Evolutionary conservation across 345 rosid species (phyloP).

Genomic region (Brassica rapa): DNA sequence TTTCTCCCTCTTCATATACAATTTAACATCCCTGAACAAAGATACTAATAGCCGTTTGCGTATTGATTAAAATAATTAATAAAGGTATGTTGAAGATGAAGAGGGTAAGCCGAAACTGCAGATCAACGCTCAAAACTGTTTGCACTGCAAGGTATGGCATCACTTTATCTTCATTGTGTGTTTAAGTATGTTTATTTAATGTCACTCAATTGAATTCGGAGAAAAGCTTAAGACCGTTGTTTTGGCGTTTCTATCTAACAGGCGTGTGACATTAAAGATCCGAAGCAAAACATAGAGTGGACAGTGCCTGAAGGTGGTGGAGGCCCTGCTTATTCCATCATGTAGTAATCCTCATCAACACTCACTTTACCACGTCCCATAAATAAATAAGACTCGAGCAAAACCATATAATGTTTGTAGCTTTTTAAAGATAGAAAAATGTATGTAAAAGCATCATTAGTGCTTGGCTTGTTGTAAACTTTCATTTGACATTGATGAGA

Average conservation of each 20-base stretch:
- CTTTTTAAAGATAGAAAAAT: too few species aligned
- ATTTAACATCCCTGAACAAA: not conserved
- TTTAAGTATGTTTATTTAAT: not conserved
- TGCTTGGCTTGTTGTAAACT: not conserved
- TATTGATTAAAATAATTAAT: not conserved
- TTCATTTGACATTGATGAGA: not conserved
- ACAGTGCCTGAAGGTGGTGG: conserved; percentile 98
- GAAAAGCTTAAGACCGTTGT: not conserved
- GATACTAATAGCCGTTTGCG: conserved; percentile 18
- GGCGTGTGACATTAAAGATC: conserved; percentile 94
- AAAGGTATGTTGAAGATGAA: conserved; percentile 48
- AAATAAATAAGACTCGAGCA: not conserved
- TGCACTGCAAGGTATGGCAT: conserved; percentile 84
- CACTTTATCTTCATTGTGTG: not conserved
- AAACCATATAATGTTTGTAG: too few species aligned
- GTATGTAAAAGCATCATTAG: too few species aligned
- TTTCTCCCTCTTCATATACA: not conserved
- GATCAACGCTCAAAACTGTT: conserved; percentile 91
- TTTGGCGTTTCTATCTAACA: not conserved
- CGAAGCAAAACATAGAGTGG: conserved; percentile 93
- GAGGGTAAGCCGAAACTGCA: conserved; percentile 69
- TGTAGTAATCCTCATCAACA: conserved; percentile 44
- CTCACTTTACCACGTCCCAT: conserved; percentile 1
- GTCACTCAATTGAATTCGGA: too few species aligned
- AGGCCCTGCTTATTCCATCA: conserved; percentile 82